Conservation (phyloP, 2,329 filamentous ascomycete species). For the Fusarium tricinctum region DNA sequence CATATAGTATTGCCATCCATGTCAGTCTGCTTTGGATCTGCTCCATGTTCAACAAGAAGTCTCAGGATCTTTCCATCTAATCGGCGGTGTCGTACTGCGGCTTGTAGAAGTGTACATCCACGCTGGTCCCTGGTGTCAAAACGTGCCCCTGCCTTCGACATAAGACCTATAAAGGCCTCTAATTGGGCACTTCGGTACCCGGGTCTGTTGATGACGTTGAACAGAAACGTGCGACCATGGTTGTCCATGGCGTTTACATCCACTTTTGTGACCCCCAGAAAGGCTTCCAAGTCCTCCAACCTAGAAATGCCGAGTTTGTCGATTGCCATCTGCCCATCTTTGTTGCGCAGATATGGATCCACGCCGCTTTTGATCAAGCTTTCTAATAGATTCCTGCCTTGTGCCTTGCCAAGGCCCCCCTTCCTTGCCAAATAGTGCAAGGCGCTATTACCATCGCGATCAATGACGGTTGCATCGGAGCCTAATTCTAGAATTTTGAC, state of each 20-base stretch:
- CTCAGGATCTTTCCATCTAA: background rate
- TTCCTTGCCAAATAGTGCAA: background rate
- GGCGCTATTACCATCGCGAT: background rate
- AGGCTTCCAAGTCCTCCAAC: too few relatives aligned
- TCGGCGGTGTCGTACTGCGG: fast-evolving
- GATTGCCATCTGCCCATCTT: background rate
- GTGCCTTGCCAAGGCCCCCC: fast-evolving
- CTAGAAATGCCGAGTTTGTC: too few relatives aligned
- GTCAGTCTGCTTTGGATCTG: background rate
- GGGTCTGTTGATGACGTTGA: background rate
- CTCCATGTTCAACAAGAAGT: background rate
- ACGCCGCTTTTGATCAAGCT: background rate
- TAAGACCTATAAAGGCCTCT: background rate
- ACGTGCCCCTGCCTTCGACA: background rate
- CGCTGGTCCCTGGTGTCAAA: background rate
- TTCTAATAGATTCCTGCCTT: background rate
- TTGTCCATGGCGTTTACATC: too few relatives aligned
- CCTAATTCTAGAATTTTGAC: background rate
- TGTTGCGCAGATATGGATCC: too few relatives aligned
- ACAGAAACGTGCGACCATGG: too few relatives aligned
- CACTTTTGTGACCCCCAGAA: too few relatives aligned
- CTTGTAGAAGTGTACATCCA: conserved; percentile 2
- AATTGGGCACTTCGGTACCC: background rate
- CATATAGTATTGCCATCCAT: background rate
- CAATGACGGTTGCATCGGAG: background rate